phyloP scores from a whole-genome alignment of 78 protist species.

The Dictyostelium intermedium region DNA sequence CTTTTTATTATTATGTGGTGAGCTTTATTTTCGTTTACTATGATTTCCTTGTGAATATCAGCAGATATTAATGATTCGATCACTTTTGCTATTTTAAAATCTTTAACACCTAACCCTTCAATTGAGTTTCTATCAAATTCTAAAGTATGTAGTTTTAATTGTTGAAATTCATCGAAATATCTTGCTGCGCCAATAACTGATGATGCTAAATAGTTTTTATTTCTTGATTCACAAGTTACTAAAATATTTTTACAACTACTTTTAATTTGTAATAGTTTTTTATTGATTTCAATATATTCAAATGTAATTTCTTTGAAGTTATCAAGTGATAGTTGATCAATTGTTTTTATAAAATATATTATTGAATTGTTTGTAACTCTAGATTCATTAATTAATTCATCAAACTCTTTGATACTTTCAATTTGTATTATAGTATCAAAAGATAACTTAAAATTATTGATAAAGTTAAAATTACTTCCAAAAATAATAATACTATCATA shows the following conservation, averaged over 20 bases:
- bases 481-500: neutral
- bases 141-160: neutral
- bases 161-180: neutral
- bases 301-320: neutral
- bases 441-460: too few species aligned
- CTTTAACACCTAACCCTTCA: neutral
- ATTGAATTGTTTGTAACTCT: neutral
- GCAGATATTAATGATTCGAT: neutral
- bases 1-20: neutral
- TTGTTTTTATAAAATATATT: neutral
- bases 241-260: neutral
- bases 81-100: neutral
- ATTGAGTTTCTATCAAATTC: neutral
- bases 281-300: constrained; percentile 30
- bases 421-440: too few species aligned
- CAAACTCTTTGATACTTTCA: neutral
- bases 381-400: neutral
- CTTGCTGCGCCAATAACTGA: neutral
- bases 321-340: neutral
- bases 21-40: neutral
- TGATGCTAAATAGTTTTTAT: neutral
- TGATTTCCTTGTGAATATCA: neutral
- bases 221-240: neutral
- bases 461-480: neutral
- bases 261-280: neutral